phyloP scores from a whole-genome alignment of 192 early-diverging fungal species.

The Dimargaris cristalligena region DNA sequence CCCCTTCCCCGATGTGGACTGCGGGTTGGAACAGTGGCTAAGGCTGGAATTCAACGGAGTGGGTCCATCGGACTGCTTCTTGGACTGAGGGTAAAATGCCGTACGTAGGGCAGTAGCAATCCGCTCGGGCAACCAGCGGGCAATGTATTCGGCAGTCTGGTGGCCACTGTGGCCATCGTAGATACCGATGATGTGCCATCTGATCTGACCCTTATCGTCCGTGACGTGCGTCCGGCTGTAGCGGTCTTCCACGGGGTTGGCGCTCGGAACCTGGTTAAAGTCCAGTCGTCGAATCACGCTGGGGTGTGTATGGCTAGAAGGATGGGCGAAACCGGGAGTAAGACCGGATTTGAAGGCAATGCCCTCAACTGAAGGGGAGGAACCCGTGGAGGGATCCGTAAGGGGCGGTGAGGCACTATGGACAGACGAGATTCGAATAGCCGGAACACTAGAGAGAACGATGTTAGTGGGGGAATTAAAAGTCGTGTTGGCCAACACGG shows the following conservation, averaged over 20 bases:
- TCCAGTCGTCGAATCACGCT: slow-evolving; percentile 1
- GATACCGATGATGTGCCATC: slow-evolving; percentile 8
- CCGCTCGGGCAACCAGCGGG: background rate
- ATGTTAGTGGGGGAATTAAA: background rate
- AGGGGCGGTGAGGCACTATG: background rate
- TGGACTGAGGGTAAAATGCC: background rate
- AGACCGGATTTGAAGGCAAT: background rate
- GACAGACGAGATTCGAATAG: background rate
- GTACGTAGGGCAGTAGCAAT: background rate
- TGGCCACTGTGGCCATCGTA: slow-evolving; percentile 7
- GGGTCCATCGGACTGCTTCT: background rate
- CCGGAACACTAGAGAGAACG: background rate
- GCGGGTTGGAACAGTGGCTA: background rate
- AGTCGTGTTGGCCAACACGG: background rate
- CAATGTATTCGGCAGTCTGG: slow-evolving; percentile 1
- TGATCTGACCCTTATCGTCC: background rate
- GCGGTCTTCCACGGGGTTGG: slow-evolving; percentile 5
- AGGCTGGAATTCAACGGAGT: background rate
- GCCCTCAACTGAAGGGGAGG: background rate
- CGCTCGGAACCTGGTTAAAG: slow-evolving; percentile 7
- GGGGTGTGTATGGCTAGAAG: background rate
- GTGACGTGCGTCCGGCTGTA: slow-evolving; percentile 3
- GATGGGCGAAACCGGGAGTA: background rate
- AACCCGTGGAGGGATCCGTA: background rate
- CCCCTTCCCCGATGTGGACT: background rate